Conservation (phyloP, 495 filamentous ascomycete genomes). For the Cairneyella variabilis region DNA sequence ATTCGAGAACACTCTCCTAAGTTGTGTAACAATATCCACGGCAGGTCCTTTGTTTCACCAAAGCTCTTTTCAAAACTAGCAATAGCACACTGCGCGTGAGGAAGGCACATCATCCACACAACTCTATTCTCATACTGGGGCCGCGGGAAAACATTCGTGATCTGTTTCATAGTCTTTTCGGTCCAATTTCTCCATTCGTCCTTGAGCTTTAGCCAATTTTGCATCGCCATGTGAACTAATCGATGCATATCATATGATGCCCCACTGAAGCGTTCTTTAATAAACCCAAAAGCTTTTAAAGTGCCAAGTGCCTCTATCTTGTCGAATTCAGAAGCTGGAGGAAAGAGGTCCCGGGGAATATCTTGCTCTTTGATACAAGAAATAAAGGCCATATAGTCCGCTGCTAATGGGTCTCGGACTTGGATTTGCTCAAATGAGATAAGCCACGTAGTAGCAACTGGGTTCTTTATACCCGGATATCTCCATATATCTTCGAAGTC, state of each 20-base stretch:
- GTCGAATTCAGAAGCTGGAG: background rate
- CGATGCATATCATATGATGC: constrained; percentile 33
- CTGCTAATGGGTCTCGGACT: constrained; percentile 27
- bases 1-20: background rate
- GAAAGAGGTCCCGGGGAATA: constrained; percentile 3
- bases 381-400: constrained; percentile 40
- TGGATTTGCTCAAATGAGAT: too few relatives aligned
- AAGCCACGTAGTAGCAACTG: constrained; percentile 52
- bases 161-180: constrained; percentile 9
- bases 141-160: constrained; percentile 15
- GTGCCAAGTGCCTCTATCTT: constrained; percentile 15
- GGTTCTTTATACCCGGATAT: constrained; percentile 41
- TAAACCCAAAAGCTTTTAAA: constrained; percentile 14
- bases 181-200: constrained; percentile 11
- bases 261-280: constrained; percentile 1
- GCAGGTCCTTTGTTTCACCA: background rate
- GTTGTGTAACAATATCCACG: background rate
- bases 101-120: constrained; percentile 18
- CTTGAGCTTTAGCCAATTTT: constrained; percentile 30
- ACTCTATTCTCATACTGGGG: constrained; percentile 11
- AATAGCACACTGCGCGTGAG: constrained; percentile 10
- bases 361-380: constrained; percentile 1
- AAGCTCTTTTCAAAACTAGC: background rate
- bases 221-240: constrained; percentile 42
- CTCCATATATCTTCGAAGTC: constrained; percentile 46